Evolutionary conservation across 2,329 filamentous ascomycete genomes (phyloP).

Genomic region (Bipolaris oryzae): DNA sequence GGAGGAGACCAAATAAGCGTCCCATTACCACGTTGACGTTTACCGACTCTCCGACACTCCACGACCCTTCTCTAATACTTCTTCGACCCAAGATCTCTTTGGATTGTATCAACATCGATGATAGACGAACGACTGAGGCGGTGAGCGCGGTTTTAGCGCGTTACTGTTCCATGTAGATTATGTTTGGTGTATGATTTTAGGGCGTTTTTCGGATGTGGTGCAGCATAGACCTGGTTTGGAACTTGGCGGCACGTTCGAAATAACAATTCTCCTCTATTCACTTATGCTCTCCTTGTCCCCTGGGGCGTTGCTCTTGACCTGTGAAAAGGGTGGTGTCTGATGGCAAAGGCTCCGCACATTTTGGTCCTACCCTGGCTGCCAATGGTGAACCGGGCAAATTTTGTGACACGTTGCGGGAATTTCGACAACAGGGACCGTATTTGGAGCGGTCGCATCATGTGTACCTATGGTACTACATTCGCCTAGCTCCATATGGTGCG

Average conservation of each 20-base stretch:
- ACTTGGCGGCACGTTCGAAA: conserved; percentile 45
- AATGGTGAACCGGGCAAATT: conserved; percentile 26
- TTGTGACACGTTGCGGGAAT: conserved; percentile 28
- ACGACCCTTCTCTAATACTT: conserved; percentile 37
- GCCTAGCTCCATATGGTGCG: conserved; percentile 11
- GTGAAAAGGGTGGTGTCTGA: not conserved
- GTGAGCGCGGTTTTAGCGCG: conserved; percentile 28
- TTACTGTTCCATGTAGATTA: conserved; percentile 44
- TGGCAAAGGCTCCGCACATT: not conserved
- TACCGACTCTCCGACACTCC: conserved; percentile 27
- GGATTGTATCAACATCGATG: conserved; percentile 48
- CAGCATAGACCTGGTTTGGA: conserved; percentile 44
- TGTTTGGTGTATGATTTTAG: conserved; percentile 43
- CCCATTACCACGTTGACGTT: conserved; percentile 30
- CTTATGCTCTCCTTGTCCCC: not conserved
- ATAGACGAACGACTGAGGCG: conserved; percentile 50
- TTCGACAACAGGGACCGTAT: conserved; percentile 10
- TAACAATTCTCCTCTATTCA: conserved; percentile 43
- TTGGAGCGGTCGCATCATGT: conserved; percentile 12
- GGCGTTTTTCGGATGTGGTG: conserved; percentile 41
- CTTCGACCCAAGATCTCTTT: conserved; percentile 30
- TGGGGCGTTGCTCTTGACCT: not conserved
- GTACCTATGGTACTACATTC: not conserved
- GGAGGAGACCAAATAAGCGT: conserved; percentile 70
- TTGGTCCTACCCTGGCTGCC: conserved; percentile 1